Evolutionary conservation across 1,139 yeast genomes (phyloP), one percentile per base, ranked within the genome.

Genomic region (Lodderomyces pseudojiufengensis): DNA sequence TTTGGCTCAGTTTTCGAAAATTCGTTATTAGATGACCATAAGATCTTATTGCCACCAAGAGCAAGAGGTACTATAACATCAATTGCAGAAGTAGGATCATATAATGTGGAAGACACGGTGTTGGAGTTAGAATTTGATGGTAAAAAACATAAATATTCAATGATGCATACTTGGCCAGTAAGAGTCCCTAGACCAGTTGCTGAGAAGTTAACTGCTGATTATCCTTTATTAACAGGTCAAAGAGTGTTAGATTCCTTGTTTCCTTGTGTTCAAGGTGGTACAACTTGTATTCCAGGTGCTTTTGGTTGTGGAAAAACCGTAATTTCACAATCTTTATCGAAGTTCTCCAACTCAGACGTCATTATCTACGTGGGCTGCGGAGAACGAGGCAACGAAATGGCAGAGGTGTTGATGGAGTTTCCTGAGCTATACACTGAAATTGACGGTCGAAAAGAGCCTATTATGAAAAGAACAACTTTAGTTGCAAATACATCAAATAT

Each of bases 231-330:
- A 55, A 92, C 99, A 24, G 99, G 99, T 54, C 99, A 92, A 73
- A 86, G 98, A 76, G 99, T 92, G 38, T 76, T 92, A 64, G 99
- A 92, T 64, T 83, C 98, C 26, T 77, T 92, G 49, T 94, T 92
- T 78, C 98, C 99, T 36, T 86, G 95, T 78, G 99, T 94, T 51
- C 98, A 94, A 73, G 98, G 99, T 71, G 99, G 99, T 73, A 92
- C 99, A 35, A 92, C 99, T 29, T 94, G 98, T 82, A 92, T 92
- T 61, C 99, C 99, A 33, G 99, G 99, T 66, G 99, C 99, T 45
- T 92, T 92, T 55, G 99, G 99, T 45, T 92, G 97, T 70, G 99
- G 99, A 65, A 92, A 92, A 65, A 92, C 99, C 9, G 99, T 92
- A 55, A 92, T 92, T 61, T 92, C 99, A 24, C 98, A 92, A 70